These are phyloP conservation scores for Syzygium malaccense DNA, from an alignment of 441 rosid species.

Conservation along the genomic window DNA sequence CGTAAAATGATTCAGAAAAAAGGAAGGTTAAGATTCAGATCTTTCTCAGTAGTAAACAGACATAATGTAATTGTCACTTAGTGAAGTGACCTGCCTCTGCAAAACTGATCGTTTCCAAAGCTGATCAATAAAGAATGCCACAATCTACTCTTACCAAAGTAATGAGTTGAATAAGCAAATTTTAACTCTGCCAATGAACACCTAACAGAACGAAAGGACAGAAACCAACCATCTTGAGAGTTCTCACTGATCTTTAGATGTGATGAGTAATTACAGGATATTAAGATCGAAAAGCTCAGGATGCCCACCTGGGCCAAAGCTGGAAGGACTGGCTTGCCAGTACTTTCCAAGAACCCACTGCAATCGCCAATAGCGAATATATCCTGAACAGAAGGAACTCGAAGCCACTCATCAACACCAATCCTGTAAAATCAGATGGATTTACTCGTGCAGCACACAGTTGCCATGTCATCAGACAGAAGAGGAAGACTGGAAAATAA, in stretches of 20 bases:
- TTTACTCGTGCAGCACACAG: not conserved
- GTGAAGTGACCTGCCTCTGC: not conserved
- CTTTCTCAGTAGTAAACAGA: not conserved
- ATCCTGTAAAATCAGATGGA: conserved; percentile 33
- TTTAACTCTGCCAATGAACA: not conserved
- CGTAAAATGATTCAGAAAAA: not conserved
- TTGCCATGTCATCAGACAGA: not conserved
- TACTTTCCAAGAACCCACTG: conserved; percentile 77
- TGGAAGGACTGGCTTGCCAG: conserved; percentile 78
- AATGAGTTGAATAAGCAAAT: not conserved
- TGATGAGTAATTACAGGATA: not conserved
- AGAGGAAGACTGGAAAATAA: not conserved
- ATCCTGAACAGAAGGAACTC: conserved; percentile 69
- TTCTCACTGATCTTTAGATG: not conserved
- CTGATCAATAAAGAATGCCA: not conserved
- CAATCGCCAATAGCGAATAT: conserved; percentile 86
- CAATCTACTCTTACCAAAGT: not conserved
- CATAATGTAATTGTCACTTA: not conserved
- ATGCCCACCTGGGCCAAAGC: conserved; percentile 75
- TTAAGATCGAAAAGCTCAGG: not conserved
- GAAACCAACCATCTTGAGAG: not conserved
- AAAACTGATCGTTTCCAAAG: not conserved
- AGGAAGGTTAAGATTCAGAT: not conserved
- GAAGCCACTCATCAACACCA: conserved; percentile 82
- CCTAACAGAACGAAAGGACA: not conserved